Base-by-base conservation (phyloP, 78 protist genomes). In the Tieghemostelium lacteum region DNA sequence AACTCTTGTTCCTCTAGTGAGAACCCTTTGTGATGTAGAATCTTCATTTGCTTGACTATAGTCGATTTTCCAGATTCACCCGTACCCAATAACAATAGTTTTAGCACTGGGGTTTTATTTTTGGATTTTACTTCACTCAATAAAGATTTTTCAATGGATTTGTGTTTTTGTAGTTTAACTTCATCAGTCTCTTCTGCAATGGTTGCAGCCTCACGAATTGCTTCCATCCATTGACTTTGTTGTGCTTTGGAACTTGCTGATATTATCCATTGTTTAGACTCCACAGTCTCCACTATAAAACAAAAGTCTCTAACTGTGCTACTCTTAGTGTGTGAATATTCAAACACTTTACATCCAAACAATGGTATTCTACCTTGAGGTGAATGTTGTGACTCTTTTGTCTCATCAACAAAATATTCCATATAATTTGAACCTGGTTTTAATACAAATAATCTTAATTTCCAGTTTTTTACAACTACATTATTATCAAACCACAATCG, bases 1-100 rank as follows among this genome's bases (percentile, higher is more conserved):
- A 83, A 83, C 6, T 83, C 76, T 36, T 83, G 61, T 50, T 83
- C 91, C 31, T 83, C 91, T 12, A 61, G n/a, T 0, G 52, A 33
- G 94, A 74, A 98, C 20, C 99, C 99, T 3, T 88, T 76, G 62
- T 57, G 72, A 88, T 95, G 86, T 19, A 95, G 10, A 26, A 96
- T 89, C 75, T 95, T 94, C 98, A 96, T 88, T 60, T 96, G 98
- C 75, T 95, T 96, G 61, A 93, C 93, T 20, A 96, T 22, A 16
- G 98, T 96, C 3, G 76, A 45, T 36, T 96, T 96, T 22, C 97
- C 97, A 2, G 96, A 49, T 37, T 57, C 89, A 73, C 97, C 69
- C 5, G 91, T 69, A 7, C 91, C 91, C n/a, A 83, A 37, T 42
- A 83, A 24, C 1, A 83, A 22, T 40, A 83, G 29, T 29, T 83